These are phyloP conservation scores for Volvox reticuliferus DNA, from an alignment of 139 green algal species.

Conservation along the genomic window DNA sequence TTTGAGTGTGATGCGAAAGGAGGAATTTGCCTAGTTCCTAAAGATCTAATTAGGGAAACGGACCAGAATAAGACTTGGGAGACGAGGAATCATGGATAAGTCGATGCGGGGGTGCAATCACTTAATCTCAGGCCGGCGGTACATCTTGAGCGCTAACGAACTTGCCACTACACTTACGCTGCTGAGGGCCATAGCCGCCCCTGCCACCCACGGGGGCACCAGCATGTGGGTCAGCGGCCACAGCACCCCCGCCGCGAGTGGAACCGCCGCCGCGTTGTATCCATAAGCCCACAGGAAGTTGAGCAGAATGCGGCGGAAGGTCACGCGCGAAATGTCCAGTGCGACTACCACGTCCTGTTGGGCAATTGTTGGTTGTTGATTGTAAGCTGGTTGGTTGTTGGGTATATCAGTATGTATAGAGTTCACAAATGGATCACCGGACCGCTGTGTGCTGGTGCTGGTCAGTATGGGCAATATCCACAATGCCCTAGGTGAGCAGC, in stretches of 20 bases:
- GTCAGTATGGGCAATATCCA: too few relatives aligned
- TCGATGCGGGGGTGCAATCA: background rate
- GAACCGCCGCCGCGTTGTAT: constrained; percentile 93
- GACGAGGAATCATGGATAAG: too few relatives aligned
- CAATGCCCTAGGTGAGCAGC: too few relatives aligned
- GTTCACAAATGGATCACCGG: too few relatives aligned
- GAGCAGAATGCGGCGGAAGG: constrained; percentile 82
- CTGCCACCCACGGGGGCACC: constrained; percentile 94
- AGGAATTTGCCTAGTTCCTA: too few relatives aligned
- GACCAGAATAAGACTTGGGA: too few relatives aligned
- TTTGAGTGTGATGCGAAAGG: too few relatives aligned
- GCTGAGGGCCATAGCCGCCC: constrained; percentile 89
- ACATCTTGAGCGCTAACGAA: constrained; percentile 73
- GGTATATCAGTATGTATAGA: too few relatives aligned
- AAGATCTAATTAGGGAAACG: too few relatives aligned
- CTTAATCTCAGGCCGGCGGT: constrained; percentile 34
- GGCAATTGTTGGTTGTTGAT: too few relatives aligned
- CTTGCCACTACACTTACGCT: constrained; percentile 90
- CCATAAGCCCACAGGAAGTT: constrained; percentile 94
- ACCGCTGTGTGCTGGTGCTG: too few relatives aligned
- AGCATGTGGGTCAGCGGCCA: constrained; percentile 78
- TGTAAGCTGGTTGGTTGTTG: too few relatives aligned
- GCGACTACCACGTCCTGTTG: constrained; percentile 85
- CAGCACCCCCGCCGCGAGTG: constrained; percentile 80
- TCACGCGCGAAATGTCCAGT: constrained; percentile 86